Evolutionary conservation across 148 eudicot species (phyloP).

Genomic region (Rhododendron molle): DNA sequence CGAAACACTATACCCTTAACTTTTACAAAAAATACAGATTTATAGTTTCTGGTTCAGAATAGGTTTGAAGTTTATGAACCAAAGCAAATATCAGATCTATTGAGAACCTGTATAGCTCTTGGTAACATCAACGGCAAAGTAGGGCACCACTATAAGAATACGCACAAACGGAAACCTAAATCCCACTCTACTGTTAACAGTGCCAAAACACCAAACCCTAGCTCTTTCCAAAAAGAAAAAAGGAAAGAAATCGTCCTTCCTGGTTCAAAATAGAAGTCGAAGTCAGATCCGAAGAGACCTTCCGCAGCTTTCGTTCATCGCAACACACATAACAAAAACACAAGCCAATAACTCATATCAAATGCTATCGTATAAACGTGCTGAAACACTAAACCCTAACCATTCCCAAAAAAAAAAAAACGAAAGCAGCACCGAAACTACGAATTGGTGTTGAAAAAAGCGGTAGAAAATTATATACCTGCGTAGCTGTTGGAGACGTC

Average conservation of each 20-base stretch:
- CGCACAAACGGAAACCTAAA: background rate
- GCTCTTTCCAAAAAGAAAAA: background rate
- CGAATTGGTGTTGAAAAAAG: background rate
- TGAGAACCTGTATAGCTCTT: background rate
- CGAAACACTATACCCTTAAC: background rate
- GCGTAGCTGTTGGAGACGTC: constrained; percentile 91
- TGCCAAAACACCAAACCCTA: background rate
- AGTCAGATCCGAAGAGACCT: background rate
- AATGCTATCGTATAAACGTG: background rate
- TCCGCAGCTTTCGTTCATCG: background rate
- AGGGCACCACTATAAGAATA: background rate
- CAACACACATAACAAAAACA: background rate
- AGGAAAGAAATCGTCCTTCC: background rate
- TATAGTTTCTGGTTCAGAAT: background rate
- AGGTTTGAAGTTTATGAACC: background rate
- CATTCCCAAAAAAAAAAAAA: background rate
- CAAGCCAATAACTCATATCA: background rate
- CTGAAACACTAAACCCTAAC: background rate
- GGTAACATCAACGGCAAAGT: background rate
- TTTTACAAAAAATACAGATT: background rate
- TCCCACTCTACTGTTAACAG: background rate
- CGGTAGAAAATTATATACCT: constrained; percentile 27
- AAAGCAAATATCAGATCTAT: background rate
- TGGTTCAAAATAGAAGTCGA: background rate
- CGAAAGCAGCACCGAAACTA: background rate